A percentile compares a stretch with the other conserved stretches of the same genome.
These are phyloP conservation scores for Aspergillus caelatus DNA, from an alignment of 2,329 filamentous ascomycete species.

Conservation along the genomic window DNA sequence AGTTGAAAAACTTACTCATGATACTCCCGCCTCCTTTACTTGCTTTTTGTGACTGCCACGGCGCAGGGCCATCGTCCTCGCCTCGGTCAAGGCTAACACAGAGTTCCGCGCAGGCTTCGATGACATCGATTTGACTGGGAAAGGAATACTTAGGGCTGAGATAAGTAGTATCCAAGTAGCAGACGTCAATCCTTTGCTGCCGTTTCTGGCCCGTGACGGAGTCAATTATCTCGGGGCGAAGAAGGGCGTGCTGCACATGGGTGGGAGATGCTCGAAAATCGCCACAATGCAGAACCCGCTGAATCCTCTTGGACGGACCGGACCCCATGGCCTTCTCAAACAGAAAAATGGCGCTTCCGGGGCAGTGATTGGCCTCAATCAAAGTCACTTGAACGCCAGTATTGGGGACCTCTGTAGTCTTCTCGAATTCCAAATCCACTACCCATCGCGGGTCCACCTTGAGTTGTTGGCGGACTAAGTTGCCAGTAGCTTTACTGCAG, in stretches of 20 bases:
- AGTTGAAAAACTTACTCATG: conserved; percentile 66
- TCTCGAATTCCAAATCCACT: conserved; percentile 81
- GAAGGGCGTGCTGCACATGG: conserved; percentile 78
- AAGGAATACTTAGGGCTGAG: conserved; percentile 95
- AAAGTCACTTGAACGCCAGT: conserved; percentile 87
- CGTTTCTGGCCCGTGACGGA: conserved; percentile 68
- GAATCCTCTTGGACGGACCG: conserved; percentile 61
- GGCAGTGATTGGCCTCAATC: conserved; percentile 96
- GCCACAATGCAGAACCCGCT: conserved; percentile 89
- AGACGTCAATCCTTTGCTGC: conserved; percentile 89
- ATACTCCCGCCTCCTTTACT: conserved; percentile 49
- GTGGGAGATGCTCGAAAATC: conserved; percentile 90
- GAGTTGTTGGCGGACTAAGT: conserved; percentile 83
- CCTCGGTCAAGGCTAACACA: conserved; percentile 77
- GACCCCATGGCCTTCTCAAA: conserved; percentile 78
- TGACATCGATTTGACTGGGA: conserved; percentile 83
- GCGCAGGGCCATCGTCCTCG: conserved; percentile 61
- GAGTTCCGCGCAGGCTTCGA: conserved; percentile 82
- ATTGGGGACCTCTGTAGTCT: conserved; percentile 73
- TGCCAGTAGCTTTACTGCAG: conserved; percentile 89
- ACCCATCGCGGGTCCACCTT: conserved; percentile 85
- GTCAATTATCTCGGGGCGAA: conserved; percentile 75
- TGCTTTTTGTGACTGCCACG: conserved; percentile 27
- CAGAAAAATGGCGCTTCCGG: conserved; percentile 88
- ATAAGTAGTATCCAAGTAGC: conserved; percentile 97